Conservation (phyloP, 2,329 filamentous ascomycete species). For the Laburnicola sp. region DNA sequence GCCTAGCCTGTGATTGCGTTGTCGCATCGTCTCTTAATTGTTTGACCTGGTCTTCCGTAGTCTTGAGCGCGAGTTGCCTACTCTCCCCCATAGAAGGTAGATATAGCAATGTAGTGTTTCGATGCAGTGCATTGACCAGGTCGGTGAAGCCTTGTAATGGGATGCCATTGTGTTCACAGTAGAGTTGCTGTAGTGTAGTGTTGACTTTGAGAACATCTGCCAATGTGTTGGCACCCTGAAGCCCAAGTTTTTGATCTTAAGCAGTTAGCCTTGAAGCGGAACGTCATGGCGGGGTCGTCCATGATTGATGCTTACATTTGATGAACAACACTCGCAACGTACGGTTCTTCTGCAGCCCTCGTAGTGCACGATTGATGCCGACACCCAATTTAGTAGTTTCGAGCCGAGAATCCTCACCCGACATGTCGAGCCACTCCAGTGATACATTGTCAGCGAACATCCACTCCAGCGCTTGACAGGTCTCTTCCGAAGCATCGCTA, state of each 20-base stretch:
- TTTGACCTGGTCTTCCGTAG: slow-evolving; percentile 60
- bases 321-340: slow-evolving; percentile 65
- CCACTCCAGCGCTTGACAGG: slow-evolving; percentile 63
- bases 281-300: too few species aligned
- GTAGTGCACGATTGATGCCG: slow-evolving; percentile 67
- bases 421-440: slow-evolving; percentile 68
- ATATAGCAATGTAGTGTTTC: slow-evolving; percentile 64
- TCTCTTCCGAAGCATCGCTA: slow-evolving; percentile 68
- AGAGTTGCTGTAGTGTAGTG: slow-evolving; percentile 63
- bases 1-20: slow-evolving; percentile 29
- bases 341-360: slow-evolving; percentile 65
- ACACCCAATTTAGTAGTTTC: slow-evolving; percentile 70
- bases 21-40: slow-evolving; percentile 51
- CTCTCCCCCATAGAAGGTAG: slow-evolving; percentile 67
- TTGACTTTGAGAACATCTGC: slow-evolving; percentile 70
- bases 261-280: slow-evolving; percentile 23
- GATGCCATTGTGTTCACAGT: slow-evolving; percentile 73
- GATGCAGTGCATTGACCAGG: slow-evolving; percentile 68
- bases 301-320: slow-evolving; percentile 57
- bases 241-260: slow-evolving; percentile 65
- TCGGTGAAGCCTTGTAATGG: slow-evolving; percentile 71
- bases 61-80: slow-evolving; percentile 63
- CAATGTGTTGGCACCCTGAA: slow-evolving; percentile 70
- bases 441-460: slow-evolving; percentile 70
- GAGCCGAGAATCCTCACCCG: slow-evolving; percentile 71